Evolutionary conservation across 805 yeast genomes (phyloP).

Genomic region (Candida tammaniensis): DNA sequence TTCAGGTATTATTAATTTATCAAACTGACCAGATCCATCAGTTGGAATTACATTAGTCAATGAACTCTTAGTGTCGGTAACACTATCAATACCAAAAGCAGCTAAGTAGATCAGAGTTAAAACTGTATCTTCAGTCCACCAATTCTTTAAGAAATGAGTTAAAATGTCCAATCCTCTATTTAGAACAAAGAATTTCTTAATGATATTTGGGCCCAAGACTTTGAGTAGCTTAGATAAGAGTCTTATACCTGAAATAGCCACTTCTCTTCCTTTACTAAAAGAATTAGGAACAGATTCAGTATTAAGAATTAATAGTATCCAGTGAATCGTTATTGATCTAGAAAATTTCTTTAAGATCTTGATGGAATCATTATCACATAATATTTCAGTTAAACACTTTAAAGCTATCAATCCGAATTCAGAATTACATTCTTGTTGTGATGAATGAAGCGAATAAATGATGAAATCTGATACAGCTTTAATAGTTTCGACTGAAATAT

Average conservation of each 20-base stretch:
- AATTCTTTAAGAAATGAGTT: conserved; percentile 40
- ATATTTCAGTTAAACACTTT: conserved; percentile 31
- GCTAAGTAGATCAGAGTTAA: conserved; percentile 42
- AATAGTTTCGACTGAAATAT: conserved; percentile 54
- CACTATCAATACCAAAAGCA: conserved; percentile 40
- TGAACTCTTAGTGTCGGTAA: conserved; percentile 4
- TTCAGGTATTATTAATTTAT: conserved; percentile 42
- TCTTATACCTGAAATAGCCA: conserved; percentile 37
- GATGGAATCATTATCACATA: conserved; percentile 38
- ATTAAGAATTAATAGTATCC: conserved; percentile 57
- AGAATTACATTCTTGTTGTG: conserved; percentile 30
- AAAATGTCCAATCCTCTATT: conserved; percentile 52
- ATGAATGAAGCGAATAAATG: conserved; percentile 47
- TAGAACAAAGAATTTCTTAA: conserved; percentile 45
- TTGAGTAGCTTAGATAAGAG: conserved; percentile 50
- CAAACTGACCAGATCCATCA: conserved; percentile 8
- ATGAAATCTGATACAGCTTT: conserved; percentile 46
- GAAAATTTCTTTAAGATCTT: conserved; percentile 43
- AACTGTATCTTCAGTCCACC: conserved; percentile 50
- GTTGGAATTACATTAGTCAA: conserved; percentile 8
- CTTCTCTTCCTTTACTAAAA: conserved; percentile 18
- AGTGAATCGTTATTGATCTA: conserved; percentile 59
- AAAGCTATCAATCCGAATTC: conserved; percentile 33
- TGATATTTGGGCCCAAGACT: conserved; percentile 44
- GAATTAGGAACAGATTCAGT: conserved; percentile 17